Conservation (phyloP, 768 basidiomycete genomes). For the Coprinopsis marcescibilis region DNA sequence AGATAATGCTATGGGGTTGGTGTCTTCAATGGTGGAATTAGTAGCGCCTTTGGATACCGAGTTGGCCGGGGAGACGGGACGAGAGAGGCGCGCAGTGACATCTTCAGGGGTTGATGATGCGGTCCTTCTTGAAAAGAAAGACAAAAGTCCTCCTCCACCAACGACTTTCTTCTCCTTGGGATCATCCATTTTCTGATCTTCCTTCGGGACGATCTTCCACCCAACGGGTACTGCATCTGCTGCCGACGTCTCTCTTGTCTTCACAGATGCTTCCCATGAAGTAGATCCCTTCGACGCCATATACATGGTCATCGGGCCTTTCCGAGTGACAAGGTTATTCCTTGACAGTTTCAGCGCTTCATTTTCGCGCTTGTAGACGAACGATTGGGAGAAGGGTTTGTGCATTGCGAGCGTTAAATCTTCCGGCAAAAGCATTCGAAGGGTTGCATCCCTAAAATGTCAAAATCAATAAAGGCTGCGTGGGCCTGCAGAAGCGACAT, state of each 20-base stretch:
- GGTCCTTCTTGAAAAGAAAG: constrained; percentile 55
- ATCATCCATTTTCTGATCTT: constrained; percentile 26
- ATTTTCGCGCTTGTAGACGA: constrained; percentile 51
- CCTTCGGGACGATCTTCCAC: constrained; percentile 66
- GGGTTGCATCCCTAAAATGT: constrained; percentile 30
- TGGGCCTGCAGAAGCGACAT: neutral
- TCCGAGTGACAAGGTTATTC: constrained; percentile 44
- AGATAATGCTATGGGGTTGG: constrained; percentile 9
- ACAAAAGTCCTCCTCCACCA: constrained; percentile 59
- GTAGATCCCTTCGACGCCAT: constrained; percentile 66
- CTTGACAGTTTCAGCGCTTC: constrained; percentile 62
- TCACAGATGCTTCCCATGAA: constrained; percentile 70
- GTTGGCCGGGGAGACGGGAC: constrained; percentile 13
- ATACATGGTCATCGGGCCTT: constrained; percentile 67
- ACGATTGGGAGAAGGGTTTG: constrained; percentile 48
- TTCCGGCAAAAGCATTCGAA: constrained; percentile 43
- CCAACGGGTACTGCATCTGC: constrained; percentile 63
- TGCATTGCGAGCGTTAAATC: constrained; percentile 45
- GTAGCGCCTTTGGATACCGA: constrained; percentile 14
- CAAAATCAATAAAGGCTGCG: neutral
- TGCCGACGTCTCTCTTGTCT: constrained; percentile 38
- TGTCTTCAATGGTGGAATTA: too few relatives aligned
- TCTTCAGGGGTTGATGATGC: constrained; percentile 8
- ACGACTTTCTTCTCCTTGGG: constrained; percentile 43
- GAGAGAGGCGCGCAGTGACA: constrained; percentile 2